phyloP scores from a whole-genome alignment of 805 yeast species.

The Teunomyces lycoperdinae region DNA sequence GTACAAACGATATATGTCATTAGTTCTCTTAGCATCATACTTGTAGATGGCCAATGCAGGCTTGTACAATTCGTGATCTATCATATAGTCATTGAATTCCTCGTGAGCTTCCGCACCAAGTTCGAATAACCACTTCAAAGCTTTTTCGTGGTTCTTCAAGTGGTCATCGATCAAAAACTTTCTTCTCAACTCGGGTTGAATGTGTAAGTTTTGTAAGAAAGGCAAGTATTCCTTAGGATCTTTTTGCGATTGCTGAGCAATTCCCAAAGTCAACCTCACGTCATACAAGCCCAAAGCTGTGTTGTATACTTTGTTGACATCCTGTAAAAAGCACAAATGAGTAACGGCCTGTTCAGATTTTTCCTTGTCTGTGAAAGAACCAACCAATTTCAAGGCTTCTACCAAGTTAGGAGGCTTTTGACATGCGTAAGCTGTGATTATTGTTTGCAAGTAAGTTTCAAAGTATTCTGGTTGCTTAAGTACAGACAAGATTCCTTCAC shows the following conservation, averaged over 20 bases:
- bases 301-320: conserved; percentile 77
- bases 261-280: conserved; percentile 70
- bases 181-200: conserved; percentile 62
- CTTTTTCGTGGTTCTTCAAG: conserved; percentile 65
- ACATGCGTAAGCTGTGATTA: conserved; percentile 89
- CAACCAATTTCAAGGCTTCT: conserved; percentile 67
- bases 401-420: conserved; percentile 82
- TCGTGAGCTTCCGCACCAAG: conserved; percentile 36
- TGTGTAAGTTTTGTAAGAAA: conserved; percentile 76
- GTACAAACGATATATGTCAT: conserved; percentile 52
- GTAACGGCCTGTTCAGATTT: conserved; percentile 60
- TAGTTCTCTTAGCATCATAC: conserved; percentile 52
- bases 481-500: conserved; percentile 64
- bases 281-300: conserved; percentile 81
- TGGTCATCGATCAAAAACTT: conserved; percentile 77
- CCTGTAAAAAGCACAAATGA: conserved; percentile 87
- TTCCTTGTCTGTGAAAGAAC: conserved; percentile 45
- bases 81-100: conserved; percentile 69
- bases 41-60: conserved; percentile 63
- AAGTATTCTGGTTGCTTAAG: conserved; percentile 51
- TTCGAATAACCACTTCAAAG: conserved; percentile 61
- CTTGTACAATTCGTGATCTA: conserved; percentile 65
- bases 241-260: conserved; percentile 95
- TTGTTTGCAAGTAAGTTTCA: conserved; percentile 64
- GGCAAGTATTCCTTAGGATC: conserved; percentile 98